Percentiles rank a stretch among this genome's conserved stretches.
Conservation (phyloP, 2,329 filamentous ascomycete species). For the Zymoseptoria crescenta region DNA sequence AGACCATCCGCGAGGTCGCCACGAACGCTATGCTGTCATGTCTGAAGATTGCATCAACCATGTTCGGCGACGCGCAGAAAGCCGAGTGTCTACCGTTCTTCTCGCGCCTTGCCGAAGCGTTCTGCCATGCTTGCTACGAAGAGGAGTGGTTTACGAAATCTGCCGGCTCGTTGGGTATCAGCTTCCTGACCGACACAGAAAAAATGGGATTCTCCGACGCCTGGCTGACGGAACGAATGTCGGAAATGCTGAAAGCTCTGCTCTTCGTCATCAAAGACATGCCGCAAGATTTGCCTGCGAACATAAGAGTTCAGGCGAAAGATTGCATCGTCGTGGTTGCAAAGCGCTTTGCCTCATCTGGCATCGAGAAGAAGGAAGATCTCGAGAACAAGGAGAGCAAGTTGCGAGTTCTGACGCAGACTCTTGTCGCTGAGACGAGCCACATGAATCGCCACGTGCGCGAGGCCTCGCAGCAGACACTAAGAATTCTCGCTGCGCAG, state of each 20-base stretch:
- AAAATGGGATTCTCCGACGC: conserved; percentile 74
- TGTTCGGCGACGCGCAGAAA: conserved; percentile 64
- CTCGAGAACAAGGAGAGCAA: conserved; percentile 58
- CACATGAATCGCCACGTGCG: conserved; percentile 96
- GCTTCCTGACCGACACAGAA: conserved; percentile 74
- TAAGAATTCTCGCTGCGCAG: conserved; percentile 73
- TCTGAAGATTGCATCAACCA: conserved; percentile 64
- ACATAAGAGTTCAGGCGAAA: conserved; percentile 75
- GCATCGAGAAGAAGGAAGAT: conserved; percentile 67
- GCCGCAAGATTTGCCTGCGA: conserved; percentile 85
- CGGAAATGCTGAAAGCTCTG: conserved; percentile 82
- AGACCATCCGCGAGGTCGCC: conserved; percentile 72
- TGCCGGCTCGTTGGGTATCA: conserved; percentile 83
- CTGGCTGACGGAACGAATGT: conserved; percentile 76
- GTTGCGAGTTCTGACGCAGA: conserved; percentile 69
- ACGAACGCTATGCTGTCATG: conserved; percentile 71
- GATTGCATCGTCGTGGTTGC: conserved; percentile 68
- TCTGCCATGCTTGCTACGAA: conserved; percentile 91
- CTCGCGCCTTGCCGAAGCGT: conserved; percentile 68
- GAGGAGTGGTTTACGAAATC: conserved; percentile 99
- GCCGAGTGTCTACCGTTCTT: conserved; percentile 79
- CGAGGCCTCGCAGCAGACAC: conserved; percentile 71
- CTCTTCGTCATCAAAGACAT: conserved; percentile 98
- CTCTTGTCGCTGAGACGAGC: conserved; percentile 79
- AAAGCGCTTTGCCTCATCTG: conserved; percentile 69